A percentile compares a stretch with the other conserved stretches of the same genome.
Evolutionary conservation across 352 stramenopile genomes (phyloP).

Genomic region (Phytophthora pisi): DNA sequence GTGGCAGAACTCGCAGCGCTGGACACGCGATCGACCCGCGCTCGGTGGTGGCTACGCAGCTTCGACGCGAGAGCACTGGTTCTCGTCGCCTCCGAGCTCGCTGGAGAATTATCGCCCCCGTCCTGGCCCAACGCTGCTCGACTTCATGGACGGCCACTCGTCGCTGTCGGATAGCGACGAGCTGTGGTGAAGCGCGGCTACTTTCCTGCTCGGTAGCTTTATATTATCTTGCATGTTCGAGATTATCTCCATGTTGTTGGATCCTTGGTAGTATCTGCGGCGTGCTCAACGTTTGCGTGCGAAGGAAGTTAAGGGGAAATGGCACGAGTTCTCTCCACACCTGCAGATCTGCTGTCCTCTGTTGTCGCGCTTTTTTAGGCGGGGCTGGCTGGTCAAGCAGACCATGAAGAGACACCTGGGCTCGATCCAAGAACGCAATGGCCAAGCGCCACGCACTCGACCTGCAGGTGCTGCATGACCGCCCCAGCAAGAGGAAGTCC

Average conservation of each 20-base stretch:
- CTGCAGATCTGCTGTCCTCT: neutral
- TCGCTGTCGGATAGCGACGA: neutral
- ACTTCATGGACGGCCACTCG: slow-evolving; percentile 4
- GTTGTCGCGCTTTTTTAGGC: neutral
- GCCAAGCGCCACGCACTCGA: slow-evolving; percentile 39
- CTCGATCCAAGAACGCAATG: slow-evolving; percentile 15
- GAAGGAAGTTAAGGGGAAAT: no score
- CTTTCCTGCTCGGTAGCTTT: neutral
- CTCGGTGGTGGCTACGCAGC: neutral
- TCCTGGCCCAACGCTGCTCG: slow-evolving; percentile 2
- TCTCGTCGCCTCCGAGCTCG: slow-evolving; percentile 11
- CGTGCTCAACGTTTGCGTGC: no score
- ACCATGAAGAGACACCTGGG: slow-evolving; percentile 21
- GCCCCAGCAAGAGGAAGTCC: slow-evolving; percentile 21
- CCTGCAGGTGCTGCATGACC: slow-evolving; percentile 27
- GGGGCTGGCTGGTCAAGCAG: slow-evolving; percentile 1
- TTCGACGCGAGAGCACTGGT: neutral
- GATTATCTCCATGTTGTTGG: neutral
- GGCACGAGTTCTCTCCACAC: neutral
- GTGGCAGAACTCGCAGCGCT: neutral
- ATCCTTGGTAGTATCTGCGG: no score
- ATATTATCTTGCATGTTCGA: neutral
- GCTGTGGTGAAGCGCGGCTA: neutral
- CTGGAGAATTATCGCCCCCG: neutral
- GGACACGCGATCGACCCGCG: slow-evolving; percentile 6